Evolutionary conservation across 495 filamentous ascomycete species (phyloP).

Genomic region (Letharia columbiana): DNA sequence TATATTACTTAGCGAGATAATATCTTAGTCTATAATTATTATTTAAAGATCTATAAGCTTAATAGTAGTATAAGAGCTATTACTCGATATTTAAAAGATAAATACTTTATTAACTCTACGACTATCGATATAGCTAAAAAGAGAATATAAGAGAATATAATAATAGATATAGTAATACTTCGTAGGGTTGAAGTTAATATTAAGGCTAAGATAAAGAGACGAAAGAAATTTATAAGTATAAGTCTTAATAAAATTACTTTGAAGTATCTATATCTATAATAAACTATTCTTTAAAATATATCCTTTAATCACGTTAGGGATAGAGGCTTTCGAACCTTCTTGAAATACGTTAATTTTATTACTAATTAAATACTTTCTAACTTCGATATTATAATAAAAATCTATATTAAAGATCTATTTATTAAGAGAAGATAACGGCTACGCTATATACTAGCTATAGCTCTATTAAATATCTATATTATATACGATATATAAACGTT

Average conservation of each 20-base stretch:
- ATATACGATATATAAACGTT: slow-evolving; percentile 1
- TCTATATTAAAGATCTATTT: not conserved
- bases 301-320: not conserved
- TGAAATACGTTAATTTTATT: not conserved
- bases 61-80: not conserved
- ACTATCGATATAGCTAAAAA: not conserved
- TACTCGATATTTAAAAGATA: not conserved
- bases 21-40: not conserved
- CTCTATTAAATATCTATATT: not conserved
- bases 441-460: not conserved
- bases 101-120: no score
- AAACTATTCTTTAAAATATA: not conserved
- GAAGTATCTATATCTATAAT: not conserved
- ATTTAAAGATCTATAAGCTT: not conserved
- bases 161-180: not conserved
- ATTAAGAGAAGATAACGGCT: not conserved
- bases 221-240: not conserved
- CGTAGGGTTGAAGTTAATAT: not conserved
- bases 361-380: not conserved
- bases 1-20: not conserved
- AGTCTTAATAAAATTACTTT: not conserved
- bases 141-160: no score
- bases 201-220: not conserved
- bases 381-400: not conserved
- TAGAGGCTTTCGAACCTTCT: not conserved